Evolutionary conservation across 768 basidiomycete species (phyloP).

Genomic region (Tulasnella sp.): DNA sequence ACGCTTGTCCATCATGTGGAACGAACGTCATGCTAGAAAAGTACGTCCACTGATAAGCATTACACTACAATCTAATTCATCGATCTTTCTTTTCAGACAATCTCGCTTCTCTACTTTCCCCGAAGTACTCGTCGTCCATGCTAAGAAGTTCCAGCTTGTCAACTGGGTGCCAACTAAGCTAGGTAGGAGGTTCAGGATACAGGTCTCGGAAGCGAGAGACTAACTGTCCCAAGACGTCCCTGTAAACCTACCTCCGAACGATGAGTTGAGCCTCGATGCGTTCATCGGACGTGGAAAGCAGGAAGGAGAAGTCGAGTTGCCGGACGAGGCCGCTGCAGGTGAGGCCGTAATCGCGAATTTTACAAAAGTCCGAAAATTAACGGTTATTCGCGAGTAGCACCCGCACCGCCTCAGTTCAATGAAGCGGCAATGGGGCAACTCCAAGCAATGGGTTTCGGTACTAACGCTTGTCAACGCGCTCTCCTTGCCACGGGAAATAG

Average conservation of each 20-base stretch:
- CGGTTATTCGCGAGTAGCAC: slow-evolving; percentile 33
- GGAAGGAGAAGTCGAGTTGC: slow-evolving; percentile 63
- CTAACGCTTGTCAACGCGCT: slow-evolving; percentile 81
- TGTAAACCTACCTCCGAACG: slow-evolving; percentile 58
- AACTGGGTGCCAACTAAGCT: slow-evolving; percentile 97
- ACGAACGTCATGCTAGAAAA: slow-evolving; percentile 67
- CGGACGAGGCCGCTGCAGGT: slow-evolving; percentile 48
- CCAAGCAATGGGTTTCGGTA: slow-evolving; percentile 88
- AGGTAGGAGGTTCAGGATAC: slow-evolving; percentile 54
- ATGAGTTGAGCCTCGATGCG: slow-evolving; percentile 57
- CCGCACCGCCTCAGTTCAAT: slow-evolving; percentile 63
- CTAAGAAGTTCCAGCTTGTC: slow-evolving; percentile 90
- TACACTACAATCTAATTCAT: slow-evolving; percentile 39
- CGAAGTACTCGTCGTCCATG: slow-evolving; percentile 79
- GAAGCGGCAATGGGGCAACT: slow-evolving; percentile 68
- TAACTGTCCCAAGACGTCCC: slow-evolving; percentile 65
- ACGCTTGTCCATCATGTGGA: slow-evolving; percentile 70
- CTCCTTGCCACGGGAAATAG: slow-evolving; percentile 75
- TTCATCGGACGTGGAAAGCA: slow-evolving; percentile 72
- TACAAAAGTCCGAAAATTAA: slow-evolving; percentile 18
- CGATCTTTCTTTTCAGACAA: slow-evolving; percentile 57
- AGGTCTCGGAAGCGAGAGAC: slow-evolving; percentile 47
- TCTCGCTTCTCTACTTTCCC: slow-evolving; percentile 83
- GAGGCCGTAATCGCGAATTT: neutral
- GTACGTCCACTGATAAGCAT: slow-evolving; percentile 45